phyloP scores from a whole-genome alignment of 2,329 filamentous ascomycete genomes.

The Epichloe brachyelytri region DNA sequence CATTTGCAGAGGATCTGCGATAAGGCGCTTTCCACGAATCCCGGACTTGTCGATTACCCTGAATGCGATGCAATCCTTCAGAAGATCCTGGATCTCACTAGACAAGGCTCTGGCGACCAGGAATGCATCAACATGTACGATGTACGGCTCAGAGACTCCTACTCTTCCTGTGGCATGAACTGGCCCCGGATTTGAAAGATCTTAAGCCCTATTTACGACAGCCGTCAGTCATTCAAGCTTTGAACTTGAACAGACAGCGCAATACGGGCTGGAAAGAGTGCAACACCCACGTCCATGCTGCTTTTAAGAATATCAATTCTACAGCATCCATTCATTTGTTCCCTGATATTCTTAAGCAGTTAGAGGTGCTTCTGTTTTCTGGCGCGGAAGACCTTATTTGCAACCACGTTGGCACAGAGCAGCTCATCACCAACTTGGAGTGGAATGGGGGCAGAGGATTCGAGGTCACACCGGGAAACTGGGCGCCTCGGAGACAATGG shows the following conservation, averaged over 20 bases:
- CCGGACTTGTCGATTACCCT: conserved; percentile 46
- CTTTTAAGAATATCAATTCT: conserved; percentile 60
- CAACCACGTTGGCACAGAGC: conserved; percentile 90
- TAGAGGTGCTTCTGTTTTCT: conserved; percentile 79
- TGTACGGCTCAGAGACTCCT: conserved; percentile 67
- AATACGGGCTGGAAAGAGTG: conserved; percentile 88
- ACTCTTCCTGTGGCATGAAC: conserved; percentile 86
- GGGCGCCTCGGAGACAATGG: conserved; percentile 89
- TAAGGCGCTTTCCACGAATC: conserved; percentile 37
- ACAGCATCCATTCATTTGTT: conserved; percentile 61
- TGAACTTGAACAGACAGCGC: conserved; percentile 74
- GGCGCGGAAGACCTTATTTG: conserved; percentile 92
- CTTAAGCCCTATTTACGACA: conserved; percentile 78
- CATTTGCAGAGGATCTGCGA: conserved; percentile 56
- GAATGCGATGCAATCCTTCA: conserved; percentile 69
- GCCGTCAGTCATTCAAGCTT: conserved; percentile 61
- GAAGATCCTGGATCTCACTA: conserved; percentile 55
- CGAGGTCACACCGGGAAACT: conserved; percentile 72
- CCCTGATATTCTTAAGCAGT: conserved; percentile 61
- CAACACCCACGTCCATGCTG: conserved; percentile 59
- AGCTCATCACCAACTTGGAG: conserved; percentile 75
- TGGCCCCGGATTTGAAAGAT: conserved; percentile 80
- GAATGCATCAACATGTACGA: conserved; percentile 95
- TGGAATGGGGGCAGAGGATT: conserved; percentile 93
- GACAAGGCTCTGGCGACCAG: conserved; percentile 36